Base-by-base conservation (phyloP, 345 rosid species). In the Garcia nutans region DNA sequence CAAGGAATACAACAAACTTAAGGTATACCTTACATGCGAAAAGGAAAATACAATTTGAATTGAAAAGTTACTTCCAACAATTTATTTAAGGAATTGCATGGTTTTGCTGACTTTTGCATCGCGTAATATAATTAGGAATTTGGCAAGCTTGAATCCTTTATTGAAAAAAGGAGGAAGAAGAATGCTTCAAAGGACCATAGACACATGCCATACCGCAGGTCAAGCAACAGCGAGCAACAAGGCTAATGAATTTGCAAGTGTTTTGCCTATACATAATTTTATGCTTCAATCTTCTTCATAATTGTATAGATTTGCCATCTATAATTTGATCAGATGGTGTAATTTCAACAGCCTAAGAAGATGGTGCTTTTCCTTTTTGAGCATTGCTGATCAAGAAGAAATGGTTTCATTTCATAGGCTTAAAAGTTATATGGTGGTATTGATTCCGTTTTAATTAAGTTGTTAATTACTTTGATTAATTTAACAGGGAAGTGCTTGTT, bases 141-240 rank as follows among this genome's bases (percentile, higher is more conserved):
- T 44, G 97, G 98, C 58, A 90, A 93, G 86, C 93, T 93, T 69
- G 86, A 89, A 47, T 85, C 97, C 52, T 93, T 84, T 74, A 77
- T 96, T 8, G 96, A 93, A 88, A 92, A 96, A 80, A 86, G 75
- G 70, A 89, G 99, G 80, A 88, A 81, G 90, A 96, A 89, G 86
- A 92, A 92, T 81, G 97, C 99, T 71, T 82, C 98, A 0, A 96
- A 96, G 84, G 99, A 96, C 77, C 97, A 88, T 58, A 82, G 92
- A 76, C 93, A 66, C 88, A 83, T 93, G 89, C 98, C 99, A 16
- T 92, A 93, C 74, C 92, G 95, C 54, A 86, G 92, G 52, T 74
- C 87, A 9, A 24, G 28, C 45, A 73, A 79, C n/a, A 54, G 2
- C 0, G 85, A 82, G 56, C 84, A 83, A 52, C 63, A 77, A 82